phyloP scores from a whole-genome alignment of 345 rosid species.

The Garcia nutans region DNA sequence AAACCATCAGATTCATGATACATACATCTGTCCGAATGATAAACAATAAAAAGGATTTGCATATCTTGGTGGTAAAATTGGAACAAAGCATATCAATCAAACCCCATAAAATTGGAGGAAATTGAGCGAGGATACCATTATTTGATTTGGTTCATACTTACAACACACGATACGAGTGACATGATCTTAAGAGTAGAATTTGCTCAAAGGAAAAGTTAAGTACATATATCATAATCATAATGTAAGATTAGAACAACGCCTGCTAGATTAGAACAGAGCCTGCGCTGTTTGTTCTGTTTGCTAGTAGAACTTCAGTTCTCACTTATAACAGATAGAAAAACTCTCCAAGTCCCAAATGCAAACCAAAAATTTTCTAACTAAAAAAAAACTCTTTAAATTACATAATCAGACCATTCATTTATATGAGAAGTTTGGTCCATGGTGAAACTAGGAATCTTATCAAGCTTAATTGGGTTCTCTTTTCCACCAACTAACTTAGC shows the following conservation, averaged over 20 bases:
- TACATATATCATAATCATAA: background rate
- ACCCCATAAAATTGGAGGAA: background rate
- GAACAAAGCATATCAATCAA: background rate
- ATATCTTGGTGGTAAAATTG: too few species aligned
- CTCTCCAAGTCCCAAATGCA: background rate
- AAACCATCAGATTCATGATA: too few species aligned
- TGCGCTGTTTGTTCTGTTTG: conserved; percentile 2
- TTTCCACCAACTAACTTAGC: conserved; percentile 93
- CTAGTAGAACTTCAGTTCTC: conserved; percentile 32
- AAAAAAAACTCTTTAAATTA: conserved; percentile 43
- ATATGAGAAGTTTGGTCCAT: conserved; percentile 94
- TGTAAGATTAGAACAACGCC: too few species aligned
- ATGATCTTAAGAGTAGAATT: too few species aligned
- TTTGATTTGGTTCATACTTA: background rate
- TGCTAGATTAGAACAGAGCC: background rate
- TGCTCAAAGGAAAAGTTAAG: background rate
- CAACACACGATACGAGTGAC: too few species aligned
- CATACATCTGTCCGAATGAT: too few species aligned
- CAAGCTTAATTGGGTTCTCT: conserved; percentile 67
- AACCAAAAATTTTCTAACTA: background rate
- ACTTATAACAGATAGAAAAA: conserved; percentile 26
- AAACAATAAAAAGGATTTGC: too few species aligned
- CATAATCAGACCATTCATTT: conserved; percentile 87
- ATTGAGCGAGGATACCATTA: background rate
- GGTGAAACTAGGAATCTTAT: conserved; percentile 77